Base-by-base conservation (phyloP, 345 rosid genomes). In the Boechera stricta region DNA sequence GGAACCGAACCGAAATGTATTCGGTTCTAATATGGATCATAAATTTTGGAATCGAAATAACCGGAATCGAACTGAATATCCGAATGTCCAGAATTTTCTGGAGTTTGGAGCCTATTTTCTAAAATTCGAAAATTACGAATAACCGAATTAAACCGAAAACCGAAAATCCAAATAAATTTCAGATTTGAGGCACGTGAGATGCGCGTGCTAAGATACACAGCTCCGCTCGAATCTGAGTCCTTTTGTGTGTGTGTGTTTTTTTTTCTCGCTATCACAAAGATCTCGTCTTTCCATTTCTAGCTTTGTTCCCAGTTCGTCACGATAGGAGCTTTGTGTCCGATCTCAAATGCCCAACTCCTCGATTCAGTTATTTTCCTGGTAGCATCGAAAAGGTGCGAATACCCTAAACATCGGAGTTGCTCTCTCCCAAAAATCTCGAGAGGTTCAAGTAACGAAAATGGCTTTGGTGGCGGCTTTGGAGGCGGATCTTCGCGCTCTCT, bases 401-500 rank as follows among this genome's bases (percentile, higher is more conserved):
- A 24, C 64, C 73, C 77, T 64, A 70, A 21, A 4, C 59, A 69
- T 64, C 51, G 66, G 63, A 63, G 64, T 26, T 64, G 42, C 68
- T 58, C 74, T 47, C 58, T 16, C 31, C 5, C 53, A 49, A 56
- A 56, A 70, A 49, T 73, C 73, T 57, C 65, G 24, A 29, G 72
- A 32, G 56, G 45, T 77, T 69, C 58, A 7, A 68, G 74, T 67
- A 53, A 41, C 73, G 67, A 72, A 71, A 70, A 95, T 92, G 99
- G 94, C 97, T 77, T 84, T 92, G 82, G 91, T 91, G 92, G 91
- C 97, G 39, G 98, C 90, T 5, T 78, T 95, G 78, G 99, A 95
- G 78, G 87, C 98, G 67, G 99, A 95, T 87, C 99, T 95, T 67
- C 98, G 96, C 49, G 96, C 99, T 28, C 98, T 95, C 67, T 95